phyloP scores from a whole-genome alignment of 148 eudicot species.

The Chenopodium formosanum region DNA sequence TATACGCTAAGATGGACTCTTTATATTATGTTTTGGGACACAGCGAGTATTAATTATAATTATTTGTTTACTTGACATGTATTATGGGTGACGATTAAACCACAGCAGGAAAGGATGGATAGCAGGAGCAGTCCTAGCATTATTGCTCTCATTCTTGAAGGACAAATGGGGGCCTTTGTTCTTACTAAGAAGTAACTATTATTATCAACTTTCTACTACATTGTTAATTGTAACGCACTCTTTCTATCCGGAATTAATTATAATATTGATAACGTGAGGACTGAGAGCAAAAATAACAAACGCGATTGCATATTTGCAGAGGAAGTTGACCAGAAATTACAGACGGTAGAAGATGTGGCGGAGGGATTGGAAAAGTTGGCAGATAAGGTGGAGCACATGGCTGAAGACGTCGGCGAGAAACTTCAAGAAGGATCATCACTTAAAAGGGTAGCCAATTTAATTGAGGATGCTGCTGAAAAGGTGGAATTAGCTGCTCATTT shows the following conservation, averaged over 20 bases:
- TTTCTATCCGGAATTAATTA: too few species aligned
- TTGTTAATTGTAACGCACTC: too few species aligned
- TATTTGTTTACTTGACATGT: neutral
- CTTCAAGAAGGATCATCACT: conserved; percentile 33
- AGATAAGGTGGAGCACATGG: conserved; percentile 42
- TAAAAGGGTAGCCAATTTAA: conserved; percentile 15
- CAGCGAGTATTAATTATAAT: too few species aligned
- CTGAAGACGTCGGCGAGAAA: conserved; percentile 31
- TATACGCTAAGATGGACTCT: too few species aligned
- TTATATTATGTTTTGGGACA: too few species aligned
- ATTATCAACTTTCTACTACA: neutral
- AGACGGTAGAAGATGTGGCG: conserved; percentile 31
- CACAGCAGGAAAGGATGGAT: conserved; percentile 37
- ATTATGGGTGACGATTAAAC: neutral
- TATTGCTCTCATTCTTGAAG: conserved; percentile 31
- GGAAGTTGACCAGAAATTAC: conserved; percentile 35
- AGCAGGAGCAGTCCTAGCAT: conserved; percentile 24
- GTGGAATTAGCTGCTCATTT: neutral
- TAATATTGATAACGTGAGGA: too few species aligned
- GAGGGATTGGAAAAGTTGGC: conserved; percentile 51
- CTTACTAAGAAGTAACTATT: conserved; percentile 22
- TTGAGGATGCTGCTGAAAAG: conserved; percentile 36
- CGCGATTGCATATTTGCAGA: conserved; percentile 17
- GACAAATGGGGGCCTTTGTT: conserved; percentile 35
- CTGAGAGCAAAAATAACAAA: too few species aligned